Evolutionary conservation across 1,284 basidiomycete genomes (phyloP), one percentile per base, ranked within the genome.

Genomic region (Gymnopus androsaceus): DNA sequence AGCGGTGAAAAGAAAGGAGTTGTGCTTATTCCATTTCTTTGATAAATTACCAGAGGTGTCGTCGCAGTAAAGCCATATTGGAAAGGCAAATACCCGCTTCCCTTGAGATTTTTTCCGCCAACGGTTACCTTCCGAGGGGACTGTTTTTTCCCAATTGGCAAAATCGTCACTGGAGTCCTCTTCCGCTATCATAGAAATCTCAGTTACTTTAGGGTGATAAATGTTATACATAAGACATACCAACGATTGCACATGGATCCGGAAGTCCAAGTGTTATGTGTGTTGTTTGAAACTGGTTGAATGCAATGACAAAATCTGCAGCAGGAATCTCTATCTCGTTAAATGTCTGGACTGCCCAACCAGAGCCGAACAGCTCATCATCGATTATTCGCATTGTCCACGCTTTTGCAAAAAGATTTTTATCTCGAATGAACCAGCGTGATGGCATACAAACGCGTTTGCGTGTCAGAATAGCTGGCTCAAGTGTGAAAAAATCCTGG

Each of bases 11-110:
- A 69, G 60, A 31, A 68, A 64, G 6, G 51, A 59, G 42, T 75
- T 76, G 54, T 78, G 75, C 44, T 75, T 69, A 49, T 78, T 78
- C 73, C 74, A 77, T 56, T 72, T 72, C 58, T 78, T 78, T 0
- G 72, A 76, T 0, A 64, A 19, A 56, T 78, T 77, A 0, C 75
- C 75, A 0, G 72, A 76, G 0, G 74, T 74, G 56, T 76, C 72
- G 49, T 76, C 72, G 46, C 73, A 73, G 58, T 76, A 77, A 2
- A 72, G 44, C 68, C 70, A 75, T 0, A 76, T 57, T 1, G 69
- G 66, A 12, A 72, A 59, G 4, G 52, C 17, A 11, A 48, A 15
- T 7, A 59, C 50, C 15, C 52, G 58, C 6, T 37, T 30, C 1
- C 61, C 61, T 33, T 44, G 48, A 4, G 55, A 47, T 28, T 21